Percentiles rank a stretch among this genome's conserved stretches.
Evolutionary conservation across 768 basidiomycete genomes (phyloP).

Genomic region (Suillus brevipes): DNA sequence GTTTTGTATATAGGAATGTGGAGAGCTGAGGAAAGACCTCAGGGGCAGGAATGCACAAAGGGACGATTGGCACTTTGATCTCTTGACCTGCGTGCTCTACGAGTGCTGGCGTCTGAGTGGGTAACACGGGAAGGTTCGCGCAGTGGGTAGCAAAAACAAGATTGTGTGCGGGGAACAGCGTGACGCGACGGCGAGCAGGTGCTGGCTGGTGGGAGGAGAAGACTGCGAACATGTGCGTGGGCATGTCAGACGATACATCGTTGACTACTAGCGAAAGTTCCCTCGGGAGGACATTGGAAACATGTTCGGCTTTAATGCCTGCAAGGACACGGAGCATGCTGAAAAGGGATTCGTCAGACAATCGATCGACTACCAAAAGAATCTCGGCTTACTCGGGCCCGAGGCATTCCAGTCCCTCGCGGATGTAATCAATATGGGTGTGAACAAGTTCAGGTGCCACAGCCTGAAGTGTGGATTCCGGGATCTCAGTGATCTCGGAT

Average conservation of each 20-base stretch:
- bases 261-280: constrained; percentile 28
- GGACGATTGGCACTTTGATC: constrained; percentile 58
- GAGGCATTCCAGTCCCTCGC: constrained; percentile 27
- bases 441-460: constrained; percentile 29
- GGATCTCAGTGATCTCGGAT: constrained; percentile 15
- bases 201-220: constrained; percentile 27
- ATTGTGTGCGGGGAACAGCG: constrained; percentile 38
- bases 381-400: constrained; percentile 27
- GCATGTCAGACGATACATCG: constrained; percentile 32
- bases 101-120: constrained; percentile 15
- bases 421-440: constrained; percentile 27
- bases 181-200: constrained; percentile 30
- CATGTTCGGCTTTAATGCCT: constrained; percentile 23
- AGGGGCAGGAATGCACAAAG: constrained; percentile 68
- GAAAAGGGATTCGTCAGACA: constrained; percentile 13
- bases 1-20: constrained; percentile 68
- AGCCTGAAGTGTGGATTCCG: constrained; percentile 15
- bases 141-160: constrained; percentile 35
- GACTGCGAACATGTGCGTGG: constrained; percentile 33
- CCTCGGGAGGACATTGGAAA: constrained; percentile 27
- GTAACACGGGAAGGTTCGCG: constrained; percentile 28
- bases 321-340: constrained; percentile 35
- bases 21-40: constrained; percentile 66
- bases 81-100: constrained; percentile 21
- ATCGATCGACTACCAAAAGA: not conserved